Conservation (phyloP, 805 yeast species). For the Candida anglica region DNA sequence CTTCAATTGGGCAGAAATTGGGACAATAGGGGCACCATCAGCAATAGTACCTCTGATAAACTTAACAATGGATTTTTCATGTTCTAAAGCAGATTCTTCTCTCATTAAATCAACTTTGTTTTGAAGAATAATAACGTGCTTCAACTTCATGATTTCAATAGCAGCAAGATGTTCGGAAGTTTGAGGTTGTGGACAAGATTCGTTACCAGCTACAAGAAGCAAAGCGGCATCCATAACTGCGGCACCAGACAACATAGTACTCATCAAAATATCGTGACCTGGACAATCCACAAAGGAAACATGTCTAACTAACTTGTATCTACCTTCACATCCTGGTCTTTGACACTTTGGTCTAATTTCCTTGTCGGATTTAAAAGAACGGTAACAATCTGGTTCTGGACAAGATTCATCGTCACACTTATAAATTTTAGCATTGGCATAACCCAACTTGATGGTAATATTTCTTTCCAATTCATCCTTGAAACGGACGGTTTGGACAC, state of each 20-base stretch:
- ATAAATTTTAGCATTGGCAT: constrained; percentile 98
- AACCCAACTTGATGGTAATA: constrained; percentile 96
- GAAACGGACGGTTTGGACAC: constrained; percentile 98
- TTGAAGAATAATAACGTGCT: constrained; percentile 93
- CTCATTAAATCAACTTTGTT: constrained; percentile 98
- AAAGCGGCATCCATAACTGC: constrained; percentile 99
- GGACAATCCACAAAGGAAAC: constrained; percentile 99
- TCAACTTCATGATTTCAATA: constrained; percentile 97
- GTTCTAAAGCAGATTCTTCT: constrained; percentile 94
- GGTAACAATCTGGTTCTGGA: constrained; percentile 93
- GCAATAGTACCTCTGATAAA: constrained; percentile 98
- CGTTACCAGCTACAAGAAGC: constrained; percentile 94
- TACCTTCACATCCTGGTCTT: constrained; percentile 82
- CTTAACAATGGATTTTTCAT: constrained; percentile 84
- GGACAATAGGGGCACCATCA: constrained; percentile 98
- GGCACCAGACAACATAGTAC: constrained; percentile 99
- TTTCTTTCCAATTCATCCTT: constrained; percentile 99
- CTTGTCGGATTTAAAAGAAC: constrained; percentile 89
- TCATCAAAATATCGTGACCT: constrained; percentile 99
- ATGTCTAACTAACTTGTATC: constrained; percentile 88
- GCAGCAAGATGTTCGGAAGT: constrained; percentile 99
- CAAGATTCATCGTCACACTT: constrained; percentile 82
- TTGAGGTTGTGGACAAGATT: constrained; percentile 99
- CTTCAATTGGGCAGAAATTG: constrained; percentile 97
- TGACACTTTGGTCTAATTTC: constrained; percentile 93